Evolutionary conservation across 768 basidiomycete genomes (phyloP).

Genomic region (Tricholoma terreum): DNA sequence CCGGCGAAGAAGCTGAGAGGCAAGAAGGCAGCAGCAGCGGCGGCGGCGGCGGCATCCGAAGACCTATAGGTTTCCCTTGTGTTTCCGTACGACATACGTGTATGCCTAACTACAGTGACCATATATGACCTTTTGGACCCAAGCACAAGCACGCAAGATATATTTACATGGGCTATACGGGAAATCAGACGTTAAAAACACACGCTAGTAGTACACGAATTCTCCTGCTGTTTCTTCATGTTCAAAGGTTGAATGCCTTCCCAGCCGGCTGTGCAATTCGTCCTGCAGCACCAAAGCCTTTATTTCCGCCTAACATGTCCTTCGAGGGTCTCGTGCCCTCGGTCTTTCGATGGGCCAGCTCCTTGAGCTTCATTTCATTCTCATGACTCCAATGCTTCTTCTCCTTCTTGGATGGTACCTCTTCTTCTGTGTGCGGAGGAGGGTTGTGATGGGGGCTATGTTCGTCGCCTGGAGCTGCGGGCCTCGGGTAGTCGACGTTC

Average conservation of each 20-base stretch:
- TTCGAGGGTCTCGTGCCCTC: conserved; percentile 50
- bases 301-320: conserved; percentile 30
- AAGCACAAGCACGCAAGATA: conserved; percentile 1
- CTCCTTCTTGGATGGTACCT: conserved; percentile 47
- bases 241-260: conserved; percentile 34
- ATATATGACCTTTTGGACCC: conserved; percentile 15
- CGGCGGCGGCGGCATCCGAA: conserved; percentile 14
- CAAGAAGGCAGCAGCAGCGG: conserved; percentile 49
- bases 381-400: conserved; percentile 41
- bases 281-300: conserved; percentile 41
- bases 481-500: conserved; percentile 50
- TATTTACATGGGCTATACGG: conserved; percentile 6
- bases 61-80: conserved; percentile 18
- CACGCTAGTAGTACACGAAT: not conserved
- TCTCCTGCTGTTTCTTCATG: not conserved
- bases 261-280: conserved; percentile 60
- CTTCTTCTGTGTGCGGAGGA: conserved; percentile 43
- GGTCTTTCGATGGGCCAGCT: conserved; percentile 42
- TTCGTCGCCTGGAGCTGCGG: conserved; percentile 37
- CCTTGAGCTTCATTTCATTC: conserved; percentile 43
- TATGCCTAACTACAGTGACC: conserved; percentile 15
- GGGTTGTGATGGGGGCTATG: conserved; percentile 27
- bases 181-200: not conserved
- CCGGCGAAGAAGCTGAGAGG: conserved; percentile 73
- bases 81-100: conserved; percentile 11